Percentiles rank a stretch among this genome's conserved stretches.
Evolutionary conservation across 2,329 filamentous ascomycete genomes (phyloP).

Genomic region (Ophiostoma sp.): DNA sequence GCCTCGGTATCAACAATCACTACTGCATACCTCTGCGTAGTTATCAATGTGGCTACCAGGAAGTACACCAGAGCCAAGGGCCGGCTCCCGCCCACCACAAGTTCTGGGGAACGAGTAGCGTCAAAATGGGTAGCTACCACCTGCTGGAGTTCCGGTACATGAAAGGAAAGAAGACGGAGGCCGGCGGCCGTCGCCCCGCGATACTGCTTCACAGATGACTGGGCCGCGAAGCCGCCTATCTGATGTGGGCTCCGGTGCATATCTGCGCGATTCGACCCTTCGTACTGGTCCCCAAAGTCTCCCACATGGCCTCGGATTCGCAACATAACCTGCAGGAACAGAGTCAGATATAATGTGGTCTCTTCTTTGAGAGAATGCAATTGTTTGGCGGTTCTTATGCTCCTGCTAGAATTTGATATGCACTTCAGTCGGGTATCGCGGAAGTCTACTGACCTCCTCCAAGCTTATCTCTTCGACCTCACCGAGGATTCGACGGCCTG

Average conservation of each 20-base stretch:
- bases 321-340: background rate
- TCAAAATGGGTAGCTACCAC: constrained; percentile 45
- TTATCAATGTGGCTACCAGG: constrained; percentile 48
- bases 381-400: too few relatives aligned
- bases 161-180: constrained; percentile 28
- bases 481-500: constrained; percentile 46
- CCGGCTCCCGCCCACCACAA: constrained; percentile 49
- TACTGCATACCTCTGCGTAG: constrained; percentile 44
- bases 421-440: too few relatives aligned
- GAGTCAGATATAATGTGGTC: background rate
- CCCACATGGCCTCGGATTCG: background rate
- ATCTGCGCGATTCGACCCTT: background rate
- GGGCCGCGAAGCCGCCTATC: background rate
- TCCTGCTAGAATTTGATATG: too few relatives aligned
- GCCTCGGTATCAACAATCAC: constrained; percentile 51
- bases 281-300: background rate
- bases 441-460: constrained; percentile 46
- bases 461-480: constrained; percentile 54
- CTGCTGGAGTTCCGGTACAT: constrained; percentile 43
- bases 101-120: constrained; percentile 42
- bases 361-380: background rate
- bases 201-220: constrained; percentile 1
- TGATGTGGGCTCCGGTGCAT: background rate
- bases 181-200: constrained; percentile 16
- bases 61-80: constrained; percentile 50